Conservation (phyloP, 306 rosid species). For the Begonia loranthoides region DNA sequence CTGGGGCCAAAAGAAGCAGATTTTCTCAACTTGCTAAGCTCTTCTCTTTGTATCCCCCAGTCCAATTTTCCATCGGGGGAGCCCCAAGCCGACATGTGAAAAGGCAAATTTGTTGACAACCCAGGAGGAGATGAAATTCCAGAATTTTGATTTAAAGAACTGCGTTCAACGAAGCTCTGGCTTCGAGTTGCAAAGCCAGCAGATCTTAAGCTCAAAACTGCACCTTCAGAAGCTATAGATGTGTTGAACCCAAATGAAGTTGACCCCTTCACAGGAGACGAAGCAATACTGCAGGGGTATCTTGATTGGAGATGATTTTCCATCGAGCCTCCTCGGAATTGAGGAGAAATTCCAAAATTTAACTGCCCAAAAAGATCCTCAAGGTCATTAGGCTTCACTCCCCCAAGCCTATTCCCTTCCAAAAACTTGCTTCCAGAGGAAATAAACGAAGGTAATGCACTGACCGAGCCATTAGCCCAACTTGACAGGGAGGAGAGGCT, state of each 20-base stretch:
- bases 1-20: slow-evolving; percentile 60
- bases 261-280: slow-evolving; percentile 37
- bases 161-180: slow-evolving; percentile 58
- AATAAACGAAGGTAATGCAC: slow-evolving; percentile 18
- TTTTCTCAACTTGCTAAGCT: slow-evolving; percentile 47
- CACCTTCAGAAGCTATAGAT: slow-evolving; percentile 19
- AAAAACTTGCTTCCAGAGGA: slow-evolving; percentile 28
- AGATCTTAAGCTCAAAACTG: slow-evolving; percentile 31
- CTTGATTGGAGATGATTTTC: slow-evolving; percentile 35
- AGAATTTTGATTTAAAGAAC: slow-evolving; percentile 19
- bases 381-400: slow-evolving; percentile 42
- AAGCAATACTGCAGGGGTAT: slow-evolving; percentile 25
- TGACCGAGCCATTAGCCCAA: slow-evolving; percentile 39
- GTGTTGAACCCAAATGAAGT: slow-evolving; percentile 22
- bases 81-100: slow-evolving; percentile 45
- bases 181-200: slow-evolving; percentile 51
- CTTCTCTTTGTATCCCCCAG: slow-evolving; percentile 53
- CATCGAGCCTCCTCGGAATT: slow-evolving; percentile 46
- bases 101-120: slow-evolving; percentile 16
- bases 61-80: slow-evolving; percentile 62
- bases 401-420: slow-evolving; percentile 36
- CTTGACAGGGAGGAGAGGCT: slow-evolving; percentile 33
- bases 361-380: slow-evolving; percentile 39
- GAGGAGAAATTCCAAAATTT: slow-evolving; percentile 38
- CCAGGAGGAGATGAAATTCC: slow-evolving; percentile 37